These are phyloP conservation scores for Rhynchosporium agropyri DNA, from an alignment of 2,329 filamentous ascomycete species.

Conservation along the genomic window DNA sequence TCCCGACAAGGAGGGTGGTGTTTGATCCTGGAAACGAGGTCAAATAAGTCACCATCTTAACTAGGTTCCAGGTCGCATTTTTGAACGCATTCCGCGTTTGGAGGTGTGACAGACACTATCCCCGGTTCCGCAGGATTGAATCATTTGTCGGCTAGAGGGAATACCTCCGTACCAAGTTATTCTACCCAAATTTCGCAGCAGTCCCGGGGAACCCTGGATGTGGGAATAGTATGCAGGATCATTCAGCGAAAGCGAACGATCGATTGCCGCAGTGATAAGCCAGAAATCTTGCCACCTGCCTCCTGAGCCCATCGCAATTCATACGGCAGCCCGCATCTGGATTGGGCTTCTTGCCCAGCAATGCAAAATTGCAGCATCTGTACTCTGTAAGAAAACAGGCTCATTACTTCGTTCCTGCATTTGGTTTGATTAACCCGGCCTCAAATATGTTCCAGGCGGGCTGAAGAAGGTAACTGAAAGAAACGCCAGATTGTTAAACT, in stretches of 20 bases:
- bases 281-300: not conserved
- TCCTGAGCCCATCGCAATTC: not conserved
- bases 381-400: not conserved
- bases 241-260: not conserved
- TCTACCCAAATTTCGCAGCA: not conserved
- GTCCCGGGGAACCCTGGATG: not conserved
- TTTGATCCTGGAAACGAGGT: not conserved
- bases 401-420: not conserved
- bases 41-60: not conserved
- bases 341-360: constrained; percentile 9
- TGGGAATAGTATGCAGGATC: constrained; percentile 8
- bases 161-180: not conserved
- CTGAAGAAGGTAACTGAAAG: too few relatives aligned
- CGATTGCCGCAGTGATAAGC: not conserved
- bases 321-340: constrained; percentile 11
- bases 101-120: not conserved
- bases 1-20: too few relatives aligned
- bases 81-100: not conserved
- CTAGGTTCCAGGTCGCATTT: constrained; percentile 4
- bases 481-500: too few relatives aligned
- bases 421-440: too few relatives aligned
- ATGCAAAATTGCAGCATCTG: constrained; percentile 8
- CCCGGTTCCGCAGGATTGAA: constrained; percentile 8
- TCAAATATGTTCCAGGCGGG: too few relatives aligned
- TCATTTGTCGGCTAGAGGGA: not conserved